Evolutionary conservation across 306 rosid genomes (phyloP), one percentile per base, ranked within the genome.

Genomic region (Sicyos edulis): DNA sequence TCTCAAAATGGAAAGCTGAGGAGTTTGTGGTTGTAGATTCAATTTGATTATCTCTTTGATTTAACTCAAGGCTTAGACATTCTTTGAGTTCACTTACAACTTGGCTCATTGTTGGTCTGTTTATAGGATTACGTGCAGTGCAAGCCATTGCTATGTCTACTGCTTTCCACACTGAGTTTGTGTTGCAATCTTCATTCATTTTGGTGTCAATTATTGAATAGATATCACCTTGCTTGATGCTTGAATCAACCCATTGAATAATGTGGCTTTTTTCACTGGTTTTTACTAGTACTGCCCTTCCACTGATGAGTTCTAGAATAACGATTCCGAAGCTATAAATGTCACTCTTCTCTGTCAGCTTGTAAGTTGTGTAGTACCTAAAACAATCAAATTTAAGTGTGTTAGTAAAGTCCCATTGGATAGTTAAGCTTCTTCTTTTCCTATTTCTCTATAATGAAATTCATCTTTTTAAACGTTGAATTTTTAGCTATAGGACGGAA

Each of bases 331-430:
- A 73, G 34, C 76, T 73, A 47, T 58, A 73, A 20, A 73, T 14
- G n/a, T 73, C 76, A 4, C 76, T 73, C 69, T 73, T 73, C 50
- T 73, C 76, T n/a, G n/a, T n/a, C n/a, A n/a, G n/a, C n/a, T n/a
- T n/a, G n/a, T n/a, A n/a, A n/a, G n/a, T n/a, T n/a, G n/a, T n/a
- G n/a, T n/a, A n/a, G n/a, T n/a, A n/a, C n/a, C n/a, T n/a, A n/a
- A n/a, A n/a, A n/a, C n/a, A n/a, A n/a, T n/a, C 7, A 0, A 0
- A 61, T n/a, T n/a, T n/a, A n/a, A n/a, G 15, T 32, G 37, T n/a
- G n/a, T n/a, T 32, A 32, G 2, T 32, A 2, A 2, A 32, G 37
- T 32, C 3, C 5, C 37, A 32, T 32, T n/a, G n/a, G n/a, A n/a
- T n/a, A n/a, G n/a, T n/a, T n/a, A n/a, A n/a, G n/a, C n/a, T n/a